These are phyloP conservation scores for Colletotrichum kahawae DNA, from an alignment of 2,329 filamentous ascomycete genomes.

Conservation along the genomic window DNA sequence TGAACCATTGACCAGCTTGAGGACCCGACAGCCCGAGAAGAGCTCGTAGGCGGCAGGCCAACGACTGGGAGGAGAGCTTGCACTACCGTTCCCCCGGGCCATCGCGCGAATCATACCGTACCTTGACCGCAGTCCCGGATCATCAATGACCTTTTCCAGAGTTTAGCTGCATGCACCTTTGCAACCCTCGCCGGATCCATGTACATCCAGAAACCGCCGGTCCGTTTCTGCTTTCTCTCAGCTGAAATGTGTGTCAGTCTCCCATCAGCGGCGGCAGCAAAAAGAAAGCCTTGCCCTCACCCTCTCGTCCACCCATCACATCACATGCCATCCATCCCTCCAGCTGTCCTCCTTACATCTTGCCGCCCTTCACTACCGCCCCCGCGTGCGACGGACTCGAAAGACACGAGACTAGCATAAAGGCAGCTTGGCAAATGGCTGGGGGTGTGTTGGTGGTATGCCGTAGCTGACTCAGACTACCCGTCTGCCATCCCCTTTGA, in stretches of 20 bases:
- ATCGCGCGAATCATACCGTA: not conserved
- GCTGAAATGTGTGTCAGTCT: not conserved
- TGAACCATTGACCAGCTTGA: not conserved
- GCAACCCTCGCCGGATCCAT: not conserved
- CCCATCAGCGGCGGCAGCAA: not conserved
- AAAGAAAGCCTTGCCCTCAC: not conserved
- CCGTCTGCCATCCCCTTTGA: not conserved
- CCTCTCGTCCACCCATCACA: not conserved
- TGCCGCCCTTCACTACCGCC: not conserved
- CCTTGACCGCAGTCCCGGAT: constrained; percentile 4
- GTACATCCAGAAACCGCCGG: not conserved
- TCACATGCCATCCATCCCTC: not conserved
- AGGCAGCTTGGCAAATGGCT: constrained; percentile 2
- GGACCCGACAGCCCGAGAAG: not conserved
- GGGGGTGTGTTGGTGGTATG: not conserved
- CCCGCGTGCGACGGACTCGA: not conserved
- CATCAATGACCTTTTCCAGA: not conserved
- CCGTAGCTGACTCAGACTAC: constrained; percentile 14
- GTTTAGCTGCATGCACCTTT: not conserved
- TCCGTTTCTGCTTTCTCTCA: not conserved
- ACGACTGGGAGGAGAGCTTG: not conserved
- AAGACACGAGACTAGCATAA: not conserved
- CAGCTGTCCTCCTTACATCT: not conserved
- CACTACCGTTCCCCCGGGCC: not conserved
- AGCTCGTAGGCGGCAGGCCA: not conserved